phyloP scores from a whole-genome alignment of 495 filamentous ascomycete species.

The Talaromyces ruber region DNA sequence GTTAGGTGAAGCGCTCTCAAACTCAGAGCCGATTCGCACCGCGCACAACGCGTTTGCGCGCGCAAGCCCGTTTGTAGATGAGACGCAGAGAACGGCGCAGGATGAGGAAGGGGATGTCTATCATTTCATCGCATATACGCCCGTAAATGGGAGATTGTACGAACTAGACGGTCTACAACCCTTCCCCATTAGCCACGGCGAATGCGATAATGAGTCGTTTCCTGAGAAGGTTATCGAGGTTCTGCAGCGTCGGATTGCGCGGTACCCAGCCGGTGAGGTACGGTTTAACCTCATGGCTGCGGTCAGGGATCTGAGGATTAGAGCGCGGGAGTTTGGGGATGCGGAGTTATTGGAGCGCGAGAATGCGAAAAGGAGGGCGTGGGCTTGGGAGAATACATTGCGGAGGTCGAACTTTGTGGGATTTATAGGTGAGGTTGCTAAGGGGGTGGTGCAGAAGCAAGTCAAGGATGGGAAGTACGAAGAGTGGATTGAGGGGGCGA shows the following conservation, averaged over 20 bases:
- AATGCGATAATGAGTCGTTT: conserved; percentile 60
- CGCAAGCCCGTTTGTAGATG: conserved; percentile 83
- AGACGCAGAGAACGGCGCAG: conserved; percentile 55
- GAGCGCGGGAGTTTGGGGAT: conserved; percentile 78
- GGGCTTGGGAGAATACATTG: conserved; percentile 95
- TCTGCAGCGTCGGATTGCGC: conserved; percentile 69
- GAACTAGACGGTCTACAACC: conserved; percentile 94
- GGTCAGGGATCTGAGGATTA: conserved; percentile 66
- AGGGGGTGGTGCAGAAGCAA: conserved; percentile 70
- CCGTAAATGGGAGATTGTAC: conserved; percentile 70
- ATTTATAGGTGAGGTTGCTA: conserved; percentile 84
- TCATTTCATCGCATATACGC: conserved; percentile 95
- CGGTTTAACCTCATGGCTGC: conserved; percentile 94
- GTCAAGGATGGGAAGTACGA: conserved; percentile 57
- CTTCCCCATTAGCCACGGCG: conserved; percentile 80
- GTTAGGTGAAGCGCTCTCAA: conserved; percentile 57
- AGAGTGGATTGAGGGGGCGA: conserved; percentile 72
- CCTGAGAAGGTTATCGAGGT: conserved; percentile 80
- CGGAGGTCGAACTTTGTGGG: conserved; percentile 93
- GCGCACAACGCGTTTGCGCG: conserved; percentile 91
- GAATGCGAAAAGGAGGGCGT: conserved; percentile 74
- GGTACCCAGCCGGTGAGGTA: conserved; percentile 84
- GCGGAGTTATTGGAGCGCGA: conserved; percentile 66
- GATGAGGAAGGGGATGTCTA: conserved; percentile 69
- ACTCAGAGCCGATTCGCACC: conserved; percentile 75